Percentiles rank a stretch among this genome's conserved stretches.
Conservation (phyloP, 257 asterid genomes). For the Fraxinus pennsylvanica region DNA sequence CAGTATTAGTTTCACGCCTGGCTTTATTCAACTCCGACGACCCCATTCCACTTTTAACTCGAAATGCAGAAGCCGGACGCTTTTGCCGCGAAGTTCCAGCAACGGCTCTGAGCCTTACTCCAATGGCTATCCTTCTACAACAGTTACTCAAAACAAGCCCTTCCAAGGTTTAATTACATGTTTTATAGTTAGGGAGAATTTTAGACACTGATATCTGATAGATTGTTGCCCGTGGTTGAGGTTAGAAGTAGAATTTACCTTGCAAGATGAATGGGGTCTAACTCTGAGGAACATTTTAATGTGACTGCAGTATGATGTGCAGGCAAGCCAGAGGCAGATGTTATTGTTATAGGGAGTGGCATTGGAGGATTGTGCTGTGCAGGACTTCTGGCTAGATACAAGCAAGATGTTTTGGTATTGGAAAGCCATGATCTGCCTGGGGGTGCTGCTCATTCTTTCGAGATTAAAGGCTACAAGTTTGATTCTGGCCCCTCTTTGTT, state of each 20-base stretch:
- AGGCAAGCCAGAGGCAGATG: constrained; percentile 88
- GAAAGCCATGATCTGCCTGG: constrained; percentile 95
- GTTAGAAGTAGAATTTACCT: not conserved
- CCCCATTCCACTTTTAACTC: constrained; percentile 9
- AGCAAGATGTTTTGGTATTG: constrained; percentile 74
- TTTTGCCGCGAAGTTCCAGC: constrained; percentile 29
- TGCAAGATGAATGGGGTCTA: constrained; percentile 6
- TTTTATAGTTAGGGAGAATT: not conserved
- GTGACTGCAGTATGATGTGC: constrained; percentile 63
- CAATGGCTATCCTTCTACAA: constrained; percentile 34
- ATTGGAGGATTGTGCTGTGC: constrained; percentile 91
- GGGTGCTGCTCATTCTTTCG: constrained; percentile 93
- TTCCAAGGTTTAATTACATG: constrained; percentile 37
- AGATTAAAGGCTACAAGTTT: constrained; percentile 71
- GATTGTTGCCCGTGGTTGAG: not conserved
- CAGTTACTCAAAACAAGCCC: constrained; percentile 21
- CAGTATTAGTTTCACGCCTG: constrained; percentile 6
- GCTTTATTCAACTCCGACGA: constrained; percentile 10
- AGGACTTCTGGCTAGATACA: constrained; percentile 81
- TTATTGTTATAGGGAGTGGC: constrained; percentile 87
- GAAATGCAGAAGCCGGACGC: constrained; percentile 25
- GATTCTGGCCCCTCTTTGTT: constrained; percentile 95
- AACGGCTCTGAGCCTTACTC: constrained; percentile 21
- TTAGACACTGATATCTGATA: not conserved
- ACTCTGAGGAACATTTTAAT: constrained; percentile 29